Percentiles rank a stretch among this genome's conserved stretches.
phyloP scores from a whole-genome alignment of 345 rosid species.

The Passiflora organensis region DNA sequence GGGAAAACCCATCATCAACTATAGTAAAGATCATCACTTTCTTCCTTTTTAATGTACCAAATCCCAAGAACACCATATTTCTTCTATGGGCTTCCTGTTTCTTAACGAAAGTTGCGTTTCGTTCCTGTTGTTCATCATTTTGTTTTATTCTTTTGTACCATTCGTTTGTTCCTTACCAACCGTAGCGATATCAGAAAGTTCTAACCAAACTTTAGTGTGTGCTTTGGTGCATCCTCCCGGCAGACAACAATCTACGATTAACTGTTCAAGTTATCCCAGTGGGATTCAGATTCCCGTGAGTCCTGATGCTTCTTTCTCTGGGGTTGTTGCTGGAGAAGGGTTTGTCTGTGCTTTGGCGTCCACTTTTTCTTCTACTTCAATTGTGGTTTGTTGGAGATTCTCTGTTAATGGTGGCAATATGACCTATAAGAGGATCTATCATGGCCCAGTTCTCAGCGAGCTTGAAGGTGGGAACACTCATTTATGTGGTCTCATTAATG shows the following conservation, averaged over 20 bases:
- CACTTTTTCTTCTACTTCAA: conserved; percentile 22
- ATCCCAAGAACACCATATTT: conserved; percentile 12
- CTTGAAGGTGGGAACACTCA: conserved; percentile 47
- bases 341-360: conserved; percentile 45
- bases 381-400: conserved; percentile 57
- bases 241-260: conserved; percentile 18
- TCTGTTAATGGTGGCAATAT: conserved; percentile 21
- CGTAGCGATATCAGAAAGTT: conserved; percentile 45
- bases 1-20: too few relatives aligned
- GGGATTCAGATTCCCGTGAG: conserved; percentile 20
- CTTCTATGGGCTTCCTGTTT: conserved; percentile 15
- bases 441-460: conserved; percentile 24
- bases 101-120: background rate
- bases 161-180: conserved; percentile 41
- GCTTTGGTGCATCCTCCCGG: conserved; percentile 22
- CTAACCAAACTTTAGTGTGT: conserved; percentile 41
- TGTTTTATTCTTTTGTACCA: conserved; percentile 10
- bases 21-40: background rate
- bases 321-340: conserved; percentile 59
- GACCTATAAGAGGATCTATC: conserved; percentile 34
- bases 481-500: conserved; percentile 46
- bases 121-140: background rate
- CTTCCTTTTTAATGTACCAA: background rate
- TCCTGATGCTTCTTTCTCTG: conserved; percentile 25
- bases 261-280: conserved; percentile 42